Base-by-base conservation (phyloP, 352 stramenopile species). In the Aphanomyces invadans region DNA sequence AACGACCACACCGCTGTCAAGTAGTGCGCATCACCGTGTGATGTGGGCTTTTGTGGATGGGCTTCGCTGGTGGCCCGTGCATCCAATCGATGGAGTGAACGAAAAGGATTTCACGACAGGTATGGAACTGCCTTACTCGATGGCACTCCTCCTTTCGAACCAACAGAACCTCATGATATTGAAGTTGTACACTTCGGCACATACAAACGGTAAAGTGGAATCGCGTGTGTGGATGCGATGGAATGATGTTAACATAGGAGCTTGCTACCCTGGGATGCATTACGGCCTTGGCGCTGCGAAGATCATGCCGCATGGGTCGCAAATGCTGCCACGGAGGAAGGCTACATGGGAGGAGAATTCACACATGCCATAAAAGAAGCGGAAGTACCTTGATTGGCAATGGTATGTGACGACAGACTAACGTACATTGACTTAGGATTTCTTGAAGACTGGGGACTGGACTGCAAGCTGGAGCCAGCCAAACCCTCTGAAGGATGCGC, bases 141-240 rank as follows among this genome's bases (percentile, higher is more conserved):
- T n/a, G n/a, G n/a, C n/a, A n/a, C n/a, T n/a, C n/a, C n/a, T n/a
- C n/a, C n/a, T n/a, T n/a, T n/a, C n/a, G n/a, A n/a, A n/a, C n/a
- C n/a, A n/a, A n/a, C n/a, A n/a, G n/a, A n/a, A n/a, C n/a, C n/a
- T n/a, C n/a, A n/a, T n/a, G 2, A 57, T 7, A 28, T 57, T n/a
- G 21, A 57, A 1, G 49, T 57, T 7, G 4, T 57, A n/a, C 49
- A 57, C 29, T 57, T 57, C 36, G 49, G 25, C 12, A 57, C 49
- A 33, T 29, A 57, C 12, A 15, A 10, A 15, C 49, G 49, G 49
- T 57, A 57, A n/a, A 5, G 49, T 57, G 10, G 10, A 21, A 54
- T 11, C 15, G n/a, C 46, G 2, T 54, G 9, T n/a, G 10, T 52
- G 44, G 23, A 25, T 9, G 4, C 23, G 44, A 26, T 52, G 12